Conservation (phyloP, 495 filamentous ascomycete species). For the Zalerion maritima region DNA sequence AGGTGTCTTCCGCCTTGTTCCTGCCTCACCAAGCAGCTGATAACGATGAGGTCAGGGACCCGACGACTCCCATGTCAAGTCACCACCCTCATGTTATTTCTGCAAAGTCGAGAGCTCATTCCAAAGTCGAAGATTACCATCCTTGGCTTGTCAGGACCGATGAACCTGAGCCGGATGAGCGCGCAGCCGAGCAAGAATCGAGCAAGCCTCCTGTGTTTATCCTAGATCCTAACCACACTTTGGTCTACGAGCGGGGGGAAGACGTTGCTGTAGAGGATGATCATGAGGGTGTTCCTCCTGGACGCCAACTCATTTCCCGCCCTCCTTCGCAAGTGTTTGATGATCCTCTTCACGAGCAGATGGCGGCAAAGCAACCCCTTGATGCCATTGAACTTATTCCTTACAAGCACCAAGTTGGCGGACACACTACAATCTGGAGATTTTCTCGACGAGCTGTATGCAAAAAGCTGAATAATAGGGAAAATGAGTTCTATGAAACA, state of each 20-base stretch:
- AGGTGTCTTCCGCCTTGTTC: constrained; percentile 90
- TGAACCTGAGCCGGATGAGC: constrained; percentile 28
- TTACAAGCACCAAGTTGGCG: constrained; percentile 93
- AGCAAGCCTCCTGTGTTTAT: no score
- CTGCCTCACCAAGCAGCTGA: constrained; percentile 67
- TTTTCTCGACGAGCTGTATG: constrained; percentile 92
- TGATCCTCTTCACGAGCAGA: constrained; percentile 31
- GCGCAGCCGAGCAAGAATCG: no score
- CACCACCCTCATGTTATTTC: constrained; percentile 13
- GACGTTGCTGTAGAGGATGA: constrained; percentile 26
- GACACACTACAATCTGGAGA: constrained; percentile 89
- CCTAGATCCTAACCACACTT: no score
- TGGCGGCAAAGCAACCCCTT: constrained; percentile 44
- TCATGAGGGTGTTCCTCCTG: constrained; percentile 27
- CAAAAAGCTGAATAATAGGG: constrained; percentile 91
- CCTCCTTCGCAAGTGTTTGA: constrained; percentile 25
- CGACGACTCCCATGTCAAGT: constrained; percentile 19
- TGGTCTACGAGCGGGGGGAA: constrained; percentile 16
- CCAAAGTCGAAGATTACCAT: constrained; percentile 21
- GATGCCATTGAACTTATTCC: constrained; percentile 93
- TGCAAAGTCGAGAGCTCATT: constrained; percentile 18
- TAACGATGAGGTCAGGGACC: constrained; percentile 30
- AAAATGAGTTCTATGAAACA: constrained; percentile 97
- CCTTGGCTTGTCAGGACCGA: constrained; percentile 37
- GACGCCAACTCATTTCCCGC: constrained; percentile 10